These are phyloP conservation scores for Amanita fuliginea DNA, from an alignment of 768 basidiomycete species.

Conservation along the genomic window DNA sequence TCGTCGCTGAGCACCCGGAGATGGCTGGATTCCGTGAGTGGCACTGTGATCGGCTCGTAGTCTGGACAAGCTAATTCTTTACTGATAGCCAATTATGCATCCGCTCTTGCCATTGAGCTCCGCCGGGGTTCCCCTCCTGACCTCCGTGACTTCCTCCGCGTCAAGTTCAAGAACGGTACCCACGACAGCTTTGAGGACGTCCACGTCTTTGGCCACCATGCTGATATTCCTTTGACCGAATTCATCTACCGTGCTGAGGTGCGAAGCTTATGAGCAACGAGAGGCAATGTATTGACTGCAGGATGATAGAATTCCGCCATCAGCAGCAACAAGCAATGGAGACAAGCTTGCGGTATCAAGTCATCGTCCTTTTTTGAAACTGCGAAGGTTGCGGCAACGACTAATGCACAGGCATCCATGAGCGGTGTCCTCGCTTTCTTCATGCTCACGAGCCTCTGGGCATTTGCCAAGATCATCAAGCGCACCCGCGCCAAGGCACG, in stretches of 20 bases:
- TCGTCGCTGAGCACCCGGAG: constrained; percentile 45
- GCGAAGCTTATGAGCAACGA: constrained; percentile 10
- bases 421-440: constrained; percentile 26
- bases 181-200: constrained; percentile 47
- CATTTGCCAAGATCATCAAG: constrained; percentile 25
- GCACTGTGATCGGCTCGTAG: not conserved
- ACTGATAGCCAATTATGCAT: constrained; percentile 55
- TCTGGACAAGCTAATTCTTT: not conserved
- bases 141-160: constrained; percentile 69
- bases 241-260: constrained; percentile 81
- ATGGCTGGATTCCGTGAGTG: constrained; percentile 55
- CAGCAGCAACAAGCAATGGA: constrained; percentile 46
- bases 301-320: constrained; percentile 34
- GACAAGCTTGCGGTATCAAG: constrained; percentile 29
- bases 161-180: constrained; percentile 83
- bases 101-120: constrained; percentile 71
- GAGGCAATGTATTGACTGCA: not conserved
- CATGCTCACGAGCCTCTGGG: constrained; percentile 26
- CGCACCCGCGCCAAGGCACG: constrained; percentile 26
- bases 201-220: constrained; percentile 63
- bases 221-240: constrained; percentile 74
- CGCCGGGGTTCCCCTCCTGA: constrained; percentile 67
- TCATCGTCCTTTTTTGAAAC: constrained; percentile 14
- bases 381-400: constrained; percentile 13
- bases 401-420: constrained; percentile 21